Evolutionary conservation across 768 basidiomycete species (phyloP).

Genomic region (Vararia minispora): DNA sequence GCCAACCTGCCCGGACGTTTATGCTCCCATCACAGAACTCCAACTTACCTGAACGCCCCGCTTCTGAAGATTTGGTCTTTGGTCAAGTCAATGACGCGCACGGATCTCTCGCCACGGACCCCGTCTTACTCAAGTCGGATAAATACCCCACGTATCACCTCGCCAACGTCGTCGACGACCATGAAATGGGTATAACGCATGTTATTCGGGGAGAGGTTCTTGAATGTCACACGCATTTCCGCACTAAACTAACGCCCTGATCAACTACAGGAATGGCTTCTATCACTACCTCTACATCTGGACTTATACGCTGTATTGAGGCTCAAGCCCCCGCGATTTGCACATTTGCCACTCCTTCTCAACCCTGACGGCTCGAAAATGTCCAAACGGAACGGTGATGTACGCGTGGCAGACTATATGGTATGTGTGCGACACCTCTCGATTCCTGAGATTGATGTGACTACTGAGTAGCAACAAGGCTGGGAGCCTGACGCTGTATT

Average conservation of each 20-base stretch:
- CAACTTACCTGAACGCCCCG: conserved; percentile 36
- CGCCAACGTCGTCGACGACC: conserved; percentile 92
- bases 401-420: conserved; percentile 77
- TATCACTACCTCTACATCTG: conserved; percentile 85
- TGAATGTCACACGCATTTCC: neutral
- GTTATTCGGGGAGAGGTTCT: conserved; percentile 85
- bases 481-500: conserved; percentile 86
- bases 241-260: neutral
- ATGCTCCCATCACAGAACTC: conserved; percentile 35
- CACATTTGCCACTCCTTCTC: conserved; percentile 82
- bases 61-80: conserved; percentile 64
- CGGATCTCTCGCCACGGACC: conserved; percentile 76
- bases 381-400: conserved; percentile 89
- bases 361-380: conserved; percentile 91
- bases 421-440: conserved; percentile 29
- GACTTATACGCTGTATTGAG: conserved; percentile 77
- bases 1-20: conserved; percentile 3
- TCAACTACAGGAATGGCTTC: conserved; percentile 78
- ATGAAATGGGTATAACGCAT: conserved; percentile 93
- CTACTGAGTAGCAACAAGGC: conserved; percentile 47
- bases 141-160: conserved; percentile 93
- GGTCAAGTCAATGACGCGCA: conserved; percentile 64
- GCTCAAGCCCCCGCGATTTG: conserved; percentile 68
- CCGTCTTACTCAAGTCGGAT: conserved; percentile 87
- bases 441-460: neutral